Base-by-base conservation (phyloP, 2,329 filamentous ascomycete species). In the Teratosphaeria gauchensis region DNA sequence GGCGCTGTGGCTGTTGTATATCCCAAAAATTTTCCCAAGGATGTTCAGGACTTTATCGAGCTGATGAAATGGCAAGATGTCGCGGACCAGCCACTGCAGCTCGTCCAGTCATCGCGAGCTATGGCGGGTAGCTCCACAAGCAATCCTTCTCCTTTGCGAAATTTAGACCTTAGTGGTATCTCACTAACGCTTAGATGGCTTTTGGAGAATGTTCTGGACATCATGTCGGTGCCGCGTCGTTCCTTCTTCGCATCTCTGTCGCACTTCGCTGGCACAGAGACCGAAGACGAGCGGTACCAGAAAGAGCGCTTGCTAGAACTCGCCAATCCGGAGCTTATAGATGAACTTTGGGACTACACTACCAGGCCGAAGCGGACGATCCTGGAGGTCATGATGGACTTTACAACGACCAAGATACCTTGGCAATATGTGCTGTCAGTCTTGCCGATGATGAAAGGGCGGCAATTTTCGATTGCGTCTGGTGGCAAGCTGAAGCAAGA, bases 321-420 rank as follows among this genome's bases (percentile, higher is more conserved):
- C 66, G 86, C 85, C 1, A 83, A 88, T 66, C 84, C 90, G 0
- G 82, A 88, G 53, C 89, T 87, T 66, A 84, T 92, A 5, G 91
- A 97, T 66, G 94, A 99, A 66, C 86, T 96, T 58, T 97, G 90
- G 76, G 92, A 99, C 74, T 99, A 99, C 71, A 94, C 94, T 1
- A 92, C 92, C 0, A 85, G 94, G 8, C 89, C 92, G 0, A 86
- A 91, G 35, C 86, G 94, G 35, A 95, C 89, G 59, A 96, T 97
- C 59, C 78, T 99, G 5, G 94, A 99, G 74, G 87, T 96, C 3
- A 81, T 99, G 31, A 86, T 92, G 58, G 94, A 99, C 66, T 99
- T 99, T 67, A 82, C 88, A 51, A 87, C 84, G 0, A 87, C 97
- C 57, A 86, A 86, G 62, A 84, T 99, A 1, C 92, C 94, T 0